A percentile compares a stretch with the other conserved stretches of the same genome.
Evolutionary conservation across 768 basidiomycete genomes (phyloP).

Genomic region (Podaxis sp.): DNA sequence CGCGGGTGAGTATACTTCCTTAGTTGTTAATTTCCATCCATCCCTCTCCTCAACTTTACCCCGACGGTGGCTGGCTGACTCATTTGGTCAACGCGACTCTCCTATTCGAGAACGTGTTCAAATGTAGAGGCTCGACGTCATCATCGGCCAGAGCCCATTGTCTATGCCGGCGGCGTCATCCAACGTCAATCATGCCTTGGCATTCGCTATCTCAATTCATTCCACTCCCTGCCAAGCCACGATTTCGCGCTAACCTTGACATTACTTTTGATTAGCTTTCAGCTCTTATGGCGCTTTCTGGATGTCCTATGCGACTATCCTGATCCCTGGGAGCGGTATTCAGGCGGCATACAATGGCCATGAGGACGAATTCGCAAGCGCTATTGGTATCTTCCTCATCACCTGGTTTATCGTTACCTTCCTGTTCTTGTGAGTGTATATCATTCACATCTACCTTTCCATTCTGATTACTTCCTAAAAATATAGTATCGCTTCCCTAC

Average conservation of each 20-base stretch:
- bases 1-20: constrained; percentile 51
- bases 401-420: constrained; percentile 75
- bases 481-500: constrained; percentile 34
- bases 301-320: constrained; percentile 76
- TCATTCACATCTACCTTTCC: background rate
- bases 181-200: background rate
- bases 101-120: background rate
- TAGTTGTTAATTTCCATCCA: background rate
- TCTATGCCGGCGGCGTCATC: background rate
- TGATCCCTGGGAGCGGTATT: constrained; percentile 71
- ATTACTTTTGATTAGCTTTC: constrained; percentile 51
- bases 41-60: constrained; percentile 1
- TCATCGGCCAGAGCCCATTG: background rate
- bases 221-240: background rate
- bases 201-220: background rate
- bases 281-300: constrained; percentile 85
- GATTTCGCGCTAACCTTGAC: background rate
- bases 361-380: constrained; percentile 39
- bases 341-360: constrained; percentile 43
- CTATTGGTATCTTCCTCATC: constrained; percentile 72
- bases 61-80: background rate
- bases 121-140: background rate
- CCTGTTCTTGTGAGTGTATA: constrained; percentile 54
- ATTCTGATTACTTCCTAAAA: background rate
- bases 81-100: background rate